Base-by-base conservation (phyloP, 192 early-diverging fungal species). In the Lobosporangium transversale region DNA sequence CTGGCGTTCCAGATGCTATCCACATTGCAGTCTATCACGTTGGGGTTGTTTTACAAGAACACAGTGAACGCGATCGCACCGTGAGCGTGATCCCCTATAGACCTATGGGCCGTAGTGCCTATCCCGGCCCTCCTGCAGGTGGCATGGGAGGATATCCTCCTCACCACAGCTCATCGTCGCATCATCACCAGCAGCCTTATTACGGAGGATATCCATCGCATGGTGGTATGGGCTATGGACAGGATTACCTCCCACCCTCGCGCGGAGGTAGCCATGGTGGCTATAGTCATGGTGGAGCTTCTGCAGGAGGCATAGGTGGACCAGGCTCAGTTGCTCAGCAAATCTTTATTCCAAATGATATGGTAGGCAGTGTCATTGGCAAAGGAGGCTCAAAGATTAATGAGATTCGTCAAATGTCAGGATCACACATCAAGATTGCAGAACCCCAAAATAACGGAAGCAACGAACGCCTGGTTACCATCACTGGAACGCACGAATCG, bases 341-440 rank as follows among this genome's bases (percentile, higher is more conserved):
- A 53, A 86, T 90, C 53, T 84, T 84, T 37, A 87, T 90, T 47
- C 89, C 89, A 15, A 85, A 86, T 52, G 88, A 89, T 49, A 84
- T 90, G 82, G 87, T 89, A 30, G 97, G 97, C 21, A 93, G 93
- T 68, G 94, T 98, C 62, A 98, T 98, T 81, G 97, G 97, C 68
- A 96, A 96, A 78, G 89, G 90, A 18, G 96, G 95, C 29, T 84
- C 83, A 33, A 90, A 91, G 66, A 91, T 93, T 64, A 89, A 91
- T 55, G 92, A 93, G 70, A 93, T 93, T 65, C 88, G 92, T 57
- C 89, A 90, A 50, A 80, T 90, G 35, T 90, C 88, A 54, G 92
- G 92, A 53, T 89, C 88, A 45, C 91, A 94, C 74, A 96, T 98
- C 78, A 92, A 94, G 74, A 97, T 98, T 67, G 91, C 91, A 40